A percentile compares a stretch with the other conserved stretches of the same genome.
Evolutionary conservation across 768 basidiomycete species (phyloP).

Genomic region (Pisolithus orientalis): DNA sequence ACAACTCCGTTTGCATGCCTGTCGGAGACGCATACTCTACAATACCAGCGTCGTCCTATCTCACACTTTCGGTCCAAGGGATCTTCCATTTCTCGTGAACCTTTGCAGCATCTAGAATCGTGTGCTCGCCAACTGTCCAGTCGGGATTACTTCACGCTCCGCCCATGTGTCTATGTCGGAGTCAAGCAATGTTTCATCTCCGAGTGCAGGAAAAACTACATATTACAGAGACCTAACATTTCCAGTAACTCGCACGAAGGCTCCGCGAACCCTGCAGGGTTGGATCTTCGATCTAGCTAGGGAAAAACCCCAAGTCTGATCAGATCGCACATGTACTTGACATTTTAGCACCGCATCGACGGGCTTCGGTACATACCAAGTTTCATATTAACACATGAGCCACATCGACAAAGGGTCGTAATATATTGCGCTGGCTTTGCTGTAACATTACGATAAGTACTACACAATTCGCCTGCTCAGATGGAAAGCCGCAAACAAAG

Average conservation of each 20-base stretch:
- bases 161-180: slow-evolving; percentile 9
- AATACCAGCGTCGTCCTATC: too few species aligned
- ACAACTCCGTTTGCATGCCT: too few species aligned
- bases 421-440: too few species aligned
- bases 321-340: not conserved
- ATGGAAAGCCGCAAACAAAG: too few species aligned
- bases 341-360: not conserved
- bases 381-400: too few species aligned
- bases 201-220: slow-evolving; percentile 10
- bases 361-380: not conserved
- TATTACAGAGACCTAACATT: not conserved
- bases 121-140: not conserved
- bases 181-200: slow-evolving; percentile 22
- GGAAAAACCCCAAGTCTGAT: slow-evolving; percentile 7
- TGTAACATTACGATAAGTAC: too few species aligned
- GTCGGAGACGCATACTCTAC: too few species aligned
- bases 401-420: too few species aligned
- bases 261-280: slow-evolving; percentile 17
- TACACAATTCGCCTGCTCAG: too few species aligned
- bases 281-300: slow-evolving; percentile 6
- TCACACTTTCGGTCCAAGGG: too few species aligned
- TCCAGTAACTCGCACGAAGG: slow-evolving; percentile 17
- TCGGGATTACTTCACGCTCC: not conserved
- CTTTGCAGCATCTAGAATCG: not conserved
- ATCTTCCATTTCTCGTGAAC: too few species aligned